Evolutionary conservation across 2,329 filamentous ascomycete genomes (phyloP), one percentile per base, ranked within the genome.

Genomic region (Colletotrichum sp.): DNA sequence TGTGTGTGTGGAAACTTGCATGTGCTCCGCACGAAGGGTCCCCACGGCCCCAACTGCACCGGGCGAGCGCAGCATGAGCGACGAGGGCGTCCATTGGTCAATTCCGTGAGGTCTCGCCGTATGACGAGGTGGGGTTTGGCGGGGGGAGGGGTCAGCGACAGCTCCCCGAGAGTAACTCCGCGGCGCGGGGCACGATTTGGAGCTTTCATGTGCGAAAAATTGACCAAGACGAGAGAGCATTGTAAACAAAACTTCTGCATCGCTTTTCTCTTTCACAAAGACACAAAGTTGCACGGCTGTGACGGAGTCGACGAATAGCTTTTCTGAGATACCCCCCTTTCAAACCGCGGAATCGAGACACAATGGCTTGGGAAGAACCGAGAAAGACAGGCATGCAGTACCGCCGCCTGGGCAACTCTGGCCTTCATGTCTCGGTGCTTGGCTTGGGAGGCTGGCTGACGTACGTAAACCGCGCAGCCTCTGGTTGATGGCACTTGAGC

Each of bases 381-480:
- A 82, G 86, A 71, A 83, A 87, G 72, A 87, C 86, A 15, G 86
- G 86, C 72, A 87, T 87, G 86, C 74, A 82, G 78, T 87, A 87
- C 80, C 85, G 86, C 79, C 84, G 85, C 39, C 83, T 87, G 8
- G 85, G 85, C 68, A 82, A 83, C 68, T 92, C 91, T 7, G 93
- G 93, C 16, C 87, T 94, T 6, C 91, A 94, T 80, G 92, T 94
- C 55, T 94, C 92, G 13, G 91, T 90, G 12, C 92, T 95, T 63
- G 90, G 91, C 3, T 86, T 95, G 1, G 93, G 91, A 44, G 89
- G 90, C 63, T 92, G 91, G 91, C 86, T 94, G 68, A 94, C 93
- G 2, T 71, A 71, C 15, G 74, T 76, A 15, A 13, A 63, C 10
- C 5, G 69, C 30, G 32, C 16, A n/a, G 26, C 12, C 36, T 13